These are phyloP conservation scores for Lantana camara DNA, from an alignment of 257 asterid genomes.

Conservation along the genomic window DNA sequence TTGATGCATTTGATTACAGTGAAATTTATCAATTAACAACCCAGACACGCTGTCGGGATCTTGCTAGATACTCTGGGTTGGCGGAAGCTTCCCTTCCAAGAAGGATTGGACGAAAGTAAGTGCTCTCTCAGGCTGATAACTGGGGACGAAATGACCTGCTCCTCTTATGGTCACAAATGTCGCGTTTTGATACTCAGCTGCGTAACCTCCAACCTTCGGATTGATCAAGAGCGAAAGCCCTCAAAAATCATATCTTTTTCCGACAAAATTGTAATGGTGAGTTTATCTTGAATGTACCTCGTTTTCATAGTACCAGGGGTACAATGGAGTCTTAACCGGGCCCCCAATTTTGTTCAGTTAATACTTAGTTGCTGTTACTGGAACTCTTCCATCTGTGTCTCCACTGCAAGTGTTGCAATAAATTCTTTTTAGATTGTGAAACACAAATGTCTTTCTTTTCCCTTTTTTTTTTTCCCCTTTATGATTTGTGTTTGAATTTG, in stretches of 20 bases:
- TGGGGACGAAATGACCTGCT: slow-evolving; percentile 60
- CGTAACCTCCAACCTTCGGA: slow-evolving; percentile 63
- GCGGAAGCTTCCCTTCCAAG: slow-evolving; percentile 55
- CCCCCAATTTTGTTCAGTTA: slow-evolving; percentile 37
- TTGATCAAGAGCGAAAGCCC: too few relatives aligned
- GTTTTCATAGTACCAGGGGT: slow-evolving; percentile 50
- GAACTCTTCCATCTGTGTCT: slow-evolving; percentile 43
- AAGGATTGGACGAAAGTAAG: slow-evolving; percentile 47
- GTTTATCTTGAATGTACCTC: slow-evolving; percentile 33
- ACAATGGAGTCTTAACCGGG: slow-evolving; percentile 49
- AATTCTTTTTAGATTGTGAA: not conserved
- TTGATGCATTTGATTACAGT: too few relatives aligned
- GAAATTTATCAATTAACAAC: too few relatives aligned
- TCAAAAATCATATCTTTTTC: too few relatives aligned
- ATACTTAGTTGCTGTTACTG: slow-evolving; percentile 49
- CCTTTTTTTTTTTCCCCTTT: too few relatives aligned
- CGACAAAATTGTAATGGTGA: too few relatives aligned
- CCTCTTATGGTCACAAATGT: slow-evolving; percentile 60
- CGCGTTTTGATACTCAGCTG: slow-evolving; percentile 46
- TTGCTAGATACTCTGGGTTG: too few relatives aligned
- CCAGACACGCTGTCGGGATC: too few relatives aligned
- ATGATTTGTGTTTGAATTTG: too few relatives aligned
- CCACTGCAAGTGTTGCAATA: slow-evolving; percentile 30
- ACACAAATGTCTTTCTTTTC: too few relatives aligned
- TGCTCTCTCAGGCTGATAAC: slow-evolving; percentile 57